Evolutionary conservation across 768 basidiomycete species (phyloP).

Genomic region (Kondoa subrosea): DNA sequence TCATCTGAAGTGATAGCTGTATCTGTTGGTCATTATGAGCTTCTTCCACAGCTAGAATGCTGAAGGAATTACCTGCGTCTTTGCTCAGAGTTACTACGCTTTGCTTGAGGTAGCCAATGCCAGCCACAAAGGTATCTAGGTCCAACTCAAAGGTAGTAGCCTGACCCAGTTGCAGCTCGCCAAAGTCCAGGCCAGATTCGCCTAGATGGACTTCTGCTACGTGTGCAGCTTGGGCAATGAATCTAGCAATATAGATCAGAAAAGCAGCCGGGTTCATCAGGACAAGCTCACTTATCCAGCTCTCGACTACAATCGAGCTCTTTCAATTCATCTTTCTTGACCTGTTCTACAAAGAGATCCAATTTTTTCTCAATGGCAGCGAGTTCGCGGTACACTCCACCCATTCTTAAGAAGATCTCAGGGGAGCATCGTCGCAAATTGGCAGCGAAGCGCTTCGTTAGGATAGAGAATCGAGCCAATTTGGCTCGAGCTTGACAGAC

Average conservation of each 20-base stretch:
- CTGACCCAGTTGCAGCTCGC: conserved; percentile 73
- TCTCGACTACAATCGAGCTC: conserved; percentile 88
- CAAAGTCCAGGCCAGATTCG: conserved; percentile 67
- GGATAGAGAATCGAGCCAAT: conserved; percentile 56
- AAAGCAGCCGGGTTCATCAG: neutral
- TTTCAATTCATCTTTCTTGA: conserved; percentile 74
- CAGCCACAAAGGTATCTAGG: conserved; percentile 81
- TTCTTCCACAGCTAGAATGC: neutral
- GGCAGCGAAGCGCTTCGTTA: conserved; percentile 79
- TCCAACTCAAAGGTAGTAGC: conserved; percentile 70
- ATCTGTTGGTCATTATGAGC: neutral
- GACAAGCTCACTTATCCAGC: conserved; percentile 48
- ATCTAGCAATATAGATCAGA: conserved; percentile 38
- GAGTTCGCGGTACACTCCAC: conserved; percentile 66
- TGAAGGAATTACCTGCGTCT: conserved; percentile 51
- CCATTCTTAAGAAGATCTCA: conserved; percentile 68
- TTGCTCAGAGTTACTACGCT: conserved; percentile 53
- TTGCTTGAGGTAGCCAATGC: conserved; percentile 76
- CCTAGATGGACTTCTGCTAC: conserved; percentile 72
- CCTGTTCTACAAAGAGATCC: conserved; percentile 72
- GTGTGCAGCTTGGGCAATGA: conserved; percentile 85
- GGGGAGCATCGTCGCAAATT: conserved; percentile 64
- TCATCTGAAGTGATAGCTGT: conserved; percentile 30
- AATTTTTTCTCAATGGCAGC: conserved; percentile 75
- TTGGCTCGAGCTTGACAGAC: conserved; percentile 89